Base-by-base conservation (phyloP, 441 rosid genomes). In the Euphorbia celastroides region DNA sequence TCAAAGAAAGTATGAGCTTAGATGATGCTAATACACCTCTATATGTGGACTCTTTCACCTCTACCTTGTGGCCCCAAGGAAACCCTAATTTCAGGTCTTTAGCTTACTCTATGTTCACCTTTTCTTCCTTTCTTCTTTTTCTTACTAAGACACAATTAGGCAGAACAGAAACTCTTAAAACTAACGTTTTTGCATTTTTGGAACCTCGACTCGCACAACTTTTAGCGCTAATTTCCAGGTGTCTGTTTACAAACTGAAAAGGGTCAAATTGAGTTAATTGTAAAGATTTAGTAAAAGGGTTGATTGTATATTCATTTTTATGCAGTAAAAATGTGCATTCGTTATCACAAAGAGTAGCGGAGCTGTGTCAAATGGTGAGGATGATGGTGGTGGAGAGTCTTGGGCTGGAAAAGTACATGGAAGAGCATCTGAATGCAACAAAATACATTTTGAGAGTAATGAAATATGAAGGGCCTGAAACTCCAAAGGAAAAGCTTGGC, bases 341-440 rank as follows among this genome's bases (percentile, higher is more conserved):
- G 0, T 89, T 59, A 60, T 67, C 94, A 0, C 62, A 77, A 65
- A 66, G 75, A 62, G 59, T 87, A 23, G 82, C 86, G 10, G 81
- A 80, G 38, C 69, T 89, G 0, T 93, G 87, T 61, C 58, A 75
- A 77, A 82, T 69, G 38, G 68, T 80, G 0, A 79, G 90, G 72
- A 84, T 74, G 68, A 89, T 89, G 96, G 73, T 83, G 16, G 28
- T 92, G 63, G 98, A 89, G 77, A 86, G 94, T 73, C 75, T 86
- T 4, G 79, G 85, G 0, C 74, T 87, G 9, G 84, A 79, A 14
- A 83, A 83, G 17, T 76, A 85, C 74, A 41, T 87, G 51, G 88
- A 89, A 2, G 96, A 87, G 57, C 89, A 89, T 71, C 75, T 86
- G 72, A 58, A 83, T 34, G 89, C 93, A 0, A 84, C 91, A 2